These are phyloP conservation scores for Colletotrichum nymphaeae DNA, from an alignment of 2,329 filamentous ascomycete species.

Conservation along the genomic window DNA sequence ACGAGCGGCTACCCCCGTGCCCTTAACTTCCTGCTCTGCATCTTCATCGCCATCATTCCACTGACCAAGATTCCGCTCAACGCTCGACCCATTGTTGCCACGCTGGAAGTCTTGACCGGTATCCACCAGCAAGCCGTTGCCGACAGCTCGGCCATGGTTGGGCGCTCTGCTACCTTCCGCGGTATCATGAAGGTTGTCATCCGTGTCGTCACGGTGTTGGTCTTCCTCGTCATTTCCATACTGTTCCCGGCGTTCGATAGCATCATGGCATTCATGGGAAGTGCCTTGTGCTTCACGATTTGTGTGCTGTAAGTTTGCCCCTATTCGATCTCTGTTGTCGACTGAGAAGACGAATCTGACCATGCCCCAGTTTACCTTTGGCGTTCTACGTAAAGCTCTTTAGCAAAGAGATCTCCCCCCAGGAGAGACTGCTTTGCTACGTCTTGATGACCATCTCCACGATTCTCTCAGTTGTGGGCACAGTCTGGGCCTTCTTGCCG, in stretches of 20 bases:
- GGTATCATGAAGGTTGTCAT: slow-evolving; percentile 69
- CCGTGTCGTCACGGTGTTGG: slow-evolving; percentile 73
- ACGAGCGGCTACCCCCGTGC: slow-evolving; percentile 78
- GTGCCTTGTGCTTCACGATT: slow-evolving; percentile 91
- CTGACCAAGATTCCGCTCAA: slow-evolving; percentile 95
- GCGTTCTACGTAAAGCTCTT: slow-evolving; percentile 94
- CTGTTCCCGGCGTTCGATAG: slow-evolving; percentile 83
- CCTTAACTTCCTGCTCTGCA: slow-evolving; percentile 82
- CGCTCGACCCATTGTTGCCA: slow-evolving; percentile 85
- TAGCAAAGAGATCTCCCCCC: slow-evolving; percentile 72
- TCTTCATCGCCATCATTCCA: slow-evolving; percentile 92
- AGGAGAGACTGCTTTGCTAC: slow-evolving; percentile 76
- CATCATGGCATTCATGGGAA: slow-evolving; percentile 92
- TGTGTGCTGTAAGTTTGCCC: slow-evolving; percentile 76
- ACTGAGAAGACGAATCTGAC: slow-evolving; percentile 8
- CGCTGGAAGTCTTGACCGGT: slow-evolving; percentile 83
- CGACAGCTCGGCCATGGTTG: slow-evolving; percentile 58
- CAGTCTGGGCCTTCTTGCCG: slow-evolving; percentile 88
- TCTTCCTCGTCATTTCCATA: slow-evolving; percentile 80
- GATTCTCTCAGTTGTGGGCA: slow-evolving; percentile 79
- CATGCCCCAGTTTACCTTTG: slow-evolving; percentile 71
- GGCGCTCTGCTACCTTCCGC: slow-evolving; percentile 67
- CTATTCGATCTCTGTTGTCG: not conserved
- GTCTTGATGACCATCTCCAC: slow-evolving; percentile 76
- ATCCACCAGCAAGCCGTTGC: slow-evolving; percentile 67